Conservation (phyloP, 257 asterid genomes). For the Nicotiana noctiflora region DNA sequence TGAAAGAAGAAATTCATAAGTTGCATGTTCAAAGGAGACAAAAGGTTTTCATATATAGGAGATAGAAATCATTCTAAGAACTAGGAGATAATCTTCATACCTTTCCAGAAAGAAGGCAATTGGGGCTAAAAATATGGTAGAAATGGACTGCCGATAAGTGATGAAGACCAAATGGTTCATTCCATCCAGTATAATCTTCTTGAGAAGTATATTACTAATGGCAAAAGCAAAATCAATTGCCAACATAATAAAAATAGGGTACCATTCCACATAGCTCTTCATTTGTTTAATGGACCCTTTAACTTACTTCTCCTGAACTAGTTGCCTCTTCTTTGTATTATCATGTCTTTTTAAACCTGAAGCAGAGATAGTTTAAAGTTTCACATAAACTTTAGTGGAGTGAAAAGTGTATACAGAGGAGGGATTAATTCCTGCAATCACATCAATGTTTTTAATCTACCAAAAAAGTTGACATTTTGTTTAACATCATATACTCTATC, state of each 20-base stretch:
- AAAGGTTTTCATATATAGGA: not conserved
- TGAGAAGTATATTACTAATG: constrained; percentile 57
- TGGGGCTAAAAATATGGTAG: constrained; percentile 56
- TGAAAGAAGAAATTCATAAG: constrained; percentile 24
- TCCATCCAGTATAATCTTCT: constrained; percentile 50
- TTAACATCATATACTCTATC: constrained; percentile 7
- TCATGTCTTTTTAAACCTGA: not conserved
- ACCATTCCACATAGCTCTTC: constrained; percentile 41
- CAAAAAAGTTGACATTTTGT: not conserved
- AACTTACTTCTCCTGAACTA: not conserved
- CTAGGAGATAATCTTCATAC: constrained; percentile 14
- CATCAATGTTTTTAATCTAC: constrained; percentile 6
- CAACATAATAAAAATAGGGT: constrained; percentile 50
- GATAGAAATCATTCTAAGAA: not conserved
- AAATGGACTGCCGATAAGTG: constrained; percentile 64
- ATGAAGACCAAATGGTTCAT: constrained; percentile 61
- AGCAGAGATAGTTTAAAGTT: constrained; percentile 8
- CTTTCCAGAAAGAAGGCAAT: constrained; percentile 63
- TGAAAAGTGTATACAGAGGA: not conserved
- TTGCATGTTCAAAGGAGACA: not conserved
- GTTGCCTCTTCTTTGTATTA: not conserved
- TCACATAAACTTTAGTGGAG: not conserved
- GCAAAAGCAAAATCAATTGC: constrained; percentile 59
- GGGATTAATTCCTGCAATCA: constrained; percentile 16
- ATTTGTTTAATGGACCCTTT: constrained; percentile 4